Evolutionary conservation across 2,329 filamentous ascomycete species (phyloP), one percentile per base, ranked within the genome.

Genomic region (Chalaropsis thielavioides): DNA sequence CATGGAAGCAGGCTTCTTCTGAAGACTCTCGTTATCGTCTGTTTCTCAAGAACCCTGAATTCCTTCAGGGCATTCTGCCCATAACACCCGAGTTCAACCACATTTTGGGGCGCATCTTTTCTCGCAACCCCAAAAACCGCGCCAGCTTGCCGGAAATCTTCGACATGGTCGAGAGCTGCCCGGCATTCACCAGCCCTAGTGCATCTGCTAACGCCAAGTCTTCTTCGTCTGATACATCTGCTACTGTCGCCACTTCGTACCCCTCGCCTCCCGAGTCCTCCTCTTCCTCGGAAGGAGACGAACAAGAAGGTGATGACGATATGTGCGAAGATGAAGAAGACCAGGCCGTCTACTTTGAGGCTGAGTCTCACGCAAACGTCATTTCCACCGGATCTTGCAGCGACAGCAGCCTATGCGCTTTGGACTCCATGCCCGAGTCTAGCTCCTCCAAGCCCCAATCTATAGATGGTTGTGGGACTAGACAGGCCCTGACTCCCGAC

Each of bases 21-120:
- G 90, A 96, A 75, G 94, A 99, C 76, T 90, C 90, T 69, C 97
- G 94, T 58, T 99, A 97, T 82, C 85, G 88, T 72, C 92, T 92
- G 64, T 97, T 89, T 77, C 83, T 89, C 70, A 87, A 87, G 78
- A 90, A 91, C 73, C 84, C 85, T 68, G 86, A 88, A 72, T 99
- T 97, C 75, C 79, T 99, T 69, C 88, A 91, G 79, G 89, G 90
- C 68, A 99, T 99, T 71, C 82, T 99, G 66, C 92, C 94, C 24
- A 77, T 99, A 72, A 92, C 94, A 65, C 81, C 89, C 73, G 92
- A 96, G 73, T 81, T 97, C 74, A 92, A 96, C 77, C 80, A 83
- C 73, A 95, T 99, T 69, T 78, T 99, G 71, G 86, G 85, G 69
- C 84, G 88, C 72, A 89, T 97, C 71, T 99, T 99, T 75, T 87